Percentiles rank a stretch among this genome's conserved stretches.
Conservation (phyloP, 768 basidiomycete species). For the Mycena amicta region DNA sequence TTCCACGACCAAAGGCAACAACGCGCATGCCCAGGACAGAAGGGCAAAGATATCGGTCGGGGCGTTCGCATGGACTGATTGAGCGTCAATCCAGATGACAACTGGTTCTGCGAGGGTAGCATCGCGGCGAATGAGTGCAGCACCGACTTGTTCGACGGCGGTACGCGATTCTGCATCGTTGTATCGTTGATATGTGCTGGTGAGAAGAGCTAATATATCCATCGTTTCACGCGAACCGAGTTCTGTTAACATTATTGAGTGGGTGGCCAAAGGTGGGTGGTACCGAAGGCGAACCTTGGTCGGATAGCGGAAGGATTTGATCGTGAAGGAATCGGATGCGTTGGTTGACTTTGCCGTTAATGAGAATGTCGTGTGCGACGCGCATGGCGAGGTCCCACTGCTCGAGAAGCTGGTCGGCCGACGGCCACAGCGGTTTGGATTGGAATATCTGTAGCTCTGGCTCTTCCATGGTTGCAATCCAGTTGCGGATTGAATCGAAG, state of each 20-base stretch:
- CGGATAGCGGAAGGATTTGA: slow-evolving; percentile 17
- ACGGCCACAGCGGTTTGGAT: slow-evolving; percentile 20
- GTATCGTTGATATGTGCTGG: slow-evolving; percentile 79
- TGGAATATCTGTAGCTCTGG: slow-evolving; percentile 7
- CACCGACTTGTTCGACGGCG: slow-evolving; percentile 69
- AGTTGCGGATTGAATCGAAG: slow-evolving; percentile 8
- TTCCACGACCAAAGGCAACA: slow-evolving; percentile 15
- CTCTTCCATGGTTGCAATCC: slow-evolving; percentile 12
- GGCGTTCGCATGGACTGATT: slow-evolving; percentile 22
- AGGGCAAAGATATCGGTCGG: slow-evolving; percentile 22
- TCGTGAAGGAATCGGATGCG: slow-evolving; percentile 21
- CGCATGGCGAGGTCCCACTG: slow-evolving; percentile 24
- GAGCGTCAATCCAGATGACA: slow-evolving; percentile 20
- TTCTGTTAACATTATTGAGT: slow-evolving; percentile 6
- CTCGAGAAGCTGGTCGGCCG: slow-evolving; percentile 11
- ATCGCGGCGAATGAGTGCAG: slow-evolving; percentile 66
- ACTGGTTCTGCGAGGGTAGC: slow-evolving; percentile 15
- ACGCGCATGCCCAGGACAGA: slow-evolving; percentile 21
- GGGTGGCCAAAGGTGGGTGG: not conserved
- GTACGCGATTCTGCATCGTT: slow-evolving; percentile 69
- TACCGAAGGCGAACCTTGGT: slow-evolving; percentile 18
- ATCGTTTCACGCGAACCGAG: slow-evolving; percentile 18
- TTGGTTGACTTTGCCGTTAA: slow-evolving; percentile 20
- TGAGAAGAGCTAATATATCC: slow-evolving; percentile 74
- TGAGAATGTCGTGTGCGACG: slow-evolving; percentile 16